phyloP scores from a whole-genome alignment of 495 filamentous ascomycete species.

The Apodospora peruviana region DNA sequence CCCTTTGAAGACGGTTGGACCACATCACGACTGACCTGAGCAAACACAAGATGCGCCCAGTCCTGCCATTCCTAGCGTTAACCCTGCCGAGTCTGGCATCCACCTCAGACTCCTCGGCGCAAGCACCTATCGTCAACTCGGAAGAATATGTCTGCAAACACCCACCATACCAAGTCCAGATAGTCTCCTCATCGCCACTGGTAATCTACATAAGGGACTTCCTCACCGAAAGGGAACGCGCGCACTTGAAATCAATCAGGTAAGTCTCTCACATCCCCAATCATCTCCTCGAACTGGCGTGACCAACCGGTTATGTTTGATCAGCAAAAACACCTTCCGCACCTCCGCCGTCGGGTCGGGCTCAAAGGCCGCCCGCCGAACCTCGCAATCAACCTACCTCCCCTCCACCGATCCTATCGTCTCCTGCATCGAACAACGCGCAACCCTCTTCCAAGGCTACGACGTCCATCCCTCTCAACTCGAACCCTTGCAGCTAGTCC shows the following conservation, averaged over 20 bases:
- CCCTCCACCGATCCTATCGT: conserved; percentile 49
- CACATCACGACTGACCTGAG: not conserved
- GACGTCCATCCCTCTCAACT: conserved; percentile 31
- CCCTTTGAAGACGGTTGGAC: not conserved
- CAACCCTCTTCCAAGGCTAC: conserved; percentile 59
- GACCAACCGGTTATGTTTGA: not conserved
- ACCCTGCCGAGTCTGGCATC: not conserved
- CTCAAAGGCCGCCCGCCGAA: conserved; percentile 26
- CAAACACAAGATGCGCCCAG: not conserved
- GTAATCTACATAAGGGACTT: conserved; percentile 48
- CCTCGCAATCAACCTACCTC: conserved; percentile 34
- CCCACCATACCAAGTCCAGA: conserved; percentile 36
- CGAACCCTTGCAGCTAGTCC: conserved; percentile 46
- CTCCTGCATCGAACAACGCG: conserved; percentile 61
- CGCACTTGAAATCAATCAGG: conserved; percentile 34
- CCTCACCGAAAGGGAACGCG: conserved; percentile 29
- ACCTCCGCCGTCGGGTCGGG: conserved; percentile 29
- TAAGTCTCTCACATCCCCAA: conserved; percentile 12
- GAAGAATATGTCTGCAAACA: conserved; percentile 23
- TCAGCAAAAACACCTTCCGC: conserved; percentile 24
- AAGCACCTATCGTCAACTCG: conserved; percentile 12
- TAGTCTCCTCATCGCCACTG: conserved; percentile 45
- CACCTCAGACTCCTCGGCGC: conserved; percentile 10
- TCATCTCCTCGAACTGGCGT: not conserved
- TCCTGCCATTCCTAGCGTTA: not conserved